Conservation (phyloP, 352 stramenopile genomes). For the Phytophthora melonis region DNA sequence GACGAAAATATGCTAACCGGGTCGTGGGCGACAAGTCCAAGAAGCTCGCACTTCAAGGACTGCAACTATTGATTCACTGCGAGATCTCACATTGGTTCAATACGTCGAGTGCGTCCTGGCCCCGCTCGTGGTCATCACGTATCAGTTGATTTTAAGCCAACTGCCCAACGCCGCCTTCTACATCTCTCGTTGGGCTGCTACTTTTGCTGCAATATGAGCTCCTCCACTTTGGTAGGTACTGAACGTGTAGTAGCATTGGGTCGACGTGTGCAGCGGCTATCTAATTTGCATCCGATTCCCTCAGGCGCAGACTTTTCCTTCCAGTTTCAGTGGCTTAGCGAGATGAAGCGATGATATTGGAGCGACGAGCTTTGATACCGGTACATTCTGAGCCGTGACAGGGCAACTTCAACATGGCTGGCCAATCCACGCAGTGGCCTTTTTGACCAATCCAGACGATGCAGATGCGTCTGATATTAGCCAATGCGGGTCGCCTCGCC, state of each 20-base stretch:
- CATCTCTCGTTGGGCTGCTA: background rate
- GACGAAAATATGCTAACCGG: background rate
- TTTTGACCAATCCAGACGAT: background rate
- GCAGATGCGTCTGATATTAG: conserved; percentile 4
- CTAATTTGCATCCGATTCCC: background rate
- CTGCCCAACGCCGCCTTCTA: conserved; percentile 43
- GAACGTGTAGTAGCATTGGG: no score
- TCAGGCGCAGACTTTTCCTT: background rate
- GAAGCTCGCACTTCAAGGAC: conserved; percentile 6
- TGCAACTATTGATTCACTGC: conserved; percentile 40
- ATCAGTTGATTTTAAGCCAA: conserved; percentile 36
- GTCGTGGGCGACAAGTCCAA: background rate
- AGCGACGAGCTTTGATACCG: no score
- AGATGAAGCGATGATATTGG: background rate
- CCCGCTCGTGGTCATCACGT: conserved; percentile 33
- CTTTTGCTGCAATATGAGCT: conserved; percentile 28
- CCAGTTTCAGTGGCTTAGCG: background rate
- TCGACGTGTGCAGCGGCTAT: background rate
- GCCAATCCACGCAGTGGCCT: background rate
- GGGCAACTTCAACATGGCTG: background rate
- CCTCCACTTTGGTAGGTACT: conserved; percentile 9
- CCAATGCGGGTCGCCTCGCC: conserved; percentile 6
- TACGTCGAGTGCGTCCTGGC: conserved; percentile 45
- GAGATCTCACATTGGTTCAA: conserved; percentile 37
- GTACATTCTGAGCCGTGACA: no score